Percentiles rank a stretch among this genome's conserved stretches.
phyloP scores from a whole-genome alignment of 2,329 filamentous ascomycete species.

The Mycosphaerella arachidis region DNA sequence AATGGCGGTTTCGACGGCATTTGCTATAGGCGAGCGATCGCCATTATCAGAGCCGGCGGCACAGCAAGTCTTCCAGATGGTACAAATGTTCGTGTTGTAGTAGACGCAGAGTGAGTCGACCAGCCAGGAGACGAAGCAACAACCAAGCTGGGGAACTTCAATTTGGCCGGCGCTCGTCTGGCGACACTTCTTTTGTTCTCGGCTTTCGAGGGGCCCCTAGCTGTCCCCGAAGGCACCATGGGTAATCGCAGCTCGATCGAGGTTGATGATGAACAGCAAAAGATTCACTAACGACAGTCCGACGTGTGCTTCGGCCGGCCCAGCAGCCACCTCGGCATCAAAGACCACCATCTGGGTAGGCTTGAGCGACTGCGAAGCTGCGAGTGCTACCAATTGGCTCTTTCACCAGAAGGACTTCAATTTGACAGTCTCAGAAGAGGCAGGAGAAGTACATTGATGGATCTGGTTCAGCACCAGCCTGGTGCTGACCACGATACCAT shows the following conservation, averaged over 20 bases:
- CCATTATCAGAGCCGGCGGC: background rate
- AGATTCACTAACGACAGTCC: slow-evolving; percentile 12
- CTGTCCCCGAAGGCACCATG: slow-evolving; percentile 15
- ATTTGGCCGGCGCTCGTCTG: no score
- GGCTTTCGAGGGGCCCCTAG: background rate
- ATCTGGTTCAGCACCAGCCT: slow-evolving; percentile 33
- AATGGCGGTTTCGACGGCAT: background rate
- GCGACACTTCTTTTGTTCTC: no score
- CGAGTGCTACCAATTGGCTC: slow-evolving; percentile 38
- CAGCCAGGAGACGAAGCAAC: no score
- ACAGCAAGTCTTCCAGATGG: background rate
- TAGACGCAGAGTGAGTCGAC: no score
- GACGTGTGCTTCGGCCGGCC: slow-evolving; percentile 11
- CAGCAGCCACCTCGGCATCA: slow-evolving; percentile 30
- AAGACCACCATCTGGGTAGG: slow-evolving; percentile 42
- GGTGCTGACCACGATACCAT: slow-evolving; percentile 34
- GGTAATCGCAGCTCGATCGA: slow-evolving; percentile 18
- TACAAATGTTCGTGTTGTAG: background rate
- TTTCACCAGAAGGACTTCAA: slow-evolving; percentile 40
- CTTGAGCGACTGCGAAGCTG: slow-evolving; percentile 38
- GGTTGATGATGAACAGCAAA: slow-evolving; percentile 16
- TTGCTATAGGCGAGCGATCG: background rate
- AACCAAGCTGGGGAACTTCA: no score
- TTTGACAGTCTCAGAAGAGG: slow-evolving; percentile 27
- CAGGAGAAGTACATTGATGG: slow-evolving; percentile 40